Conservation (phyloP, 2,329 filamentous ascomycete genomes). For the Aureobasidium lini region DNA sequence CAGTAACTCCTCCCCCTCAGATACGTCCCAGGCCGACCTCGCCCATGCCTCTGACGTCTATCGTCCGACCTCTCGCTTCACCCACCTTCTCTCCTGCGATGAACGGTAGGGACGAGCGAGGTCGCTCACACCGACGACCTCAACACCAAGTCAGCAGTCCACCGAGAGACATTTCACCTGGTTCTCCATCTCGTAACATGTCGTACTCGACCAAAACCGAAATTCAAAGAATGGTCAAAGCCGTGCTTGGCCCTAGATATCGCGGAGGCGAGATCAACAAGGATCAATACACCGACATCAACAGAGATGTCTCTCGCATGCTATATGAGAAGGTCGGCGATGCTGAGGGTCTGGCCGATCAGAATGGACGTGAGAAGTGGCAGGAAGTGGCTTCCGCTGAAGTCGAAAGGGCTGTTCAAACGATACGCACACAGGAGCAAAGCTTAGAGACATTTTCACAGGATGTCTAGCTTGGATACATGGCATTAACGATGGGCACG, state of each 20-base stretch:
- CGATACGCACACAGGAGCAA: neutral
- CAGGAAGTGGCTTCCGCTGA: conserved; percentile 71
- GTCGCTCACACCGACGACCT: conserved; percentile 32
- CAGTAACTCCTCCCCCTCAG: conserved; percentile 62
- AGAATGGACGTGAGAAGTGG: conserved; percentile 60
- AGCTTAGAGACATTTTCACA: neutral
- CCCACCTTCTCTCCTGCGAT: conserved; percentile 14
- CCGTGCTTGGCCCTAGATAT: conserved; percentile 76
- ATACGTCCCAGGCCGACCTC: conserved; percentile 55
- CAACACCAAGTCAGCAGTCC: conserved; percentile 55
- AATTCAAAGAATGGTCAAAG: conserved; percentile 81
- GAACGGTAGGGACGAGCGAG: conserved; percentile 29
- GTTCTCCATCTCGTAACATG: conserved; percentile 40
- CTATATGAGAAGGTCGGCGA: conserved; percentile 64
- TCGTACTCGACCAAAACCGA: conserved; percentile 79
- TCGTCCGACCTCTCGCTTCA: conserved; percentile 55
- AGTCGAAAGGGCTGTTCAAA: conserved; percentile 63
- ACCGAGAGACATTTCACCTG: conserved; percentile 40
- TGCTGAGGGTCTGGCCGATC: conserved; percentile 48
- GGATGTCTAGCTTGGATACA: neutral
- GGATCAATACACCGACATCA: conserved; percentile 88
- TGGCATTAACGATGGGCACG: neutral
- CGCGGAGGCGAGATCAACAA: conserved; percentile 70
- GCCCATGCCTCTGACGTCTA: conserved; percentile 59
- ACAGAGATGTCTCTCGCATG: conserved; percentile 78